phyloP scores from a whole-genome alignment of 2,329 filamentous ascomycete genomes.

The Nemania serpens region DNA sequence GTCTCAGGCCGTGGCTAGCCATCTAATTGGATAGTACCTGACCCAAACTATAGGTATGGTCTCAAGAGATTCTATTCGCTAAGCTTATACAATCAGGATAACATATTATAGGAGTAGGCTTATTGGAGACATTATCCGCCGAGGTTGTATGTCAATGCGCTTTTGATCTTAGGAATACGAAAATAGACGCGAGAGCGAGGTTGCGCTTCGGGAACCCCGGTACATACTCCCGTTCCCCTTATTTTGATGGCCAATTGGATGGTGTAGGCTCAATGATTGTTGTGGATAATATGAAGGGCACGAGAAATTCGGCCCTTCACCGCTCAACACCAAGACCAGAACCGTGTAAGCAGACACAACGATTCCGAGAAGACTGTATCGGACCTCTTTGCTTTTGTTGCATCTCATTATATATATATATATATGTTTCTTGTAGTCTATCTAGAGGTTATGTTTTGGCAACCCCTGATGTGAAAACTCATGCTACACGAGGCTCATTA shows the following conservation, averaged over 20 bases:
- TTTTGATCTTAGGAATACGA: not conserved
- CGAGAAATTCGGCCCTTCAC: constrained; percentile 26
- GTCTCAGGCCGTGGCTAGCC: no score
- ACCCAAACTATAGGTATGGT: no score
- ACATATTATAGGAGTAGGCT: no score
- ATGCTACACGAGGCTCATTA: constrained; percentile 19
- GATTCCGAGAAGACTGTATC: constrained; percentile 17
- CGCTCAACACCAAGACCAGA: not conserved
- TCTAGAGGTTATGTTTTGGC: constrained; percentile 8
- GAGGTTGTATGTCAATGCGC: no score
- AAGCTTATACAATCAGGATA: no score
- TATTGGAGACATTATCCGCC: no score
- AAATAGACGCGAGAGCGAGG: not conserved
- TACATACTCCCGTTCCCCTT: not conserved
- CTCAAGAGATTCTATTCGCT: no score
- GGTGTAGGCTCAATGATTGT: not conserved
- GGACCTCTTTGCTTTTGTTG: constrained; percentile 22
- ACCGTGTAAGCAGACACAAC: not conserved
- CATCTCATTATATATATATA: constrained; percentile 24
- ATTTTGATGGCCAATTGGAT: not conserved
- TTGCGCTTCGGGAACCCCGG: not conserved
- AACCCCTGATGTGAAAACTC: constrained; percentile 5
- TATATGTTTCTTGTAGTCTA: constrained; percentile 11
- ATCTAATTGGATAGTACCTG: no score
- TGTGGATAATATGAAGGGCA: constrained; percentile 7